Evolutionary conservation across 139 green algal genomes (phyloP), one percentile per base, ranked within the genome.

Genomic region (Chloropicon primus): DNA sequence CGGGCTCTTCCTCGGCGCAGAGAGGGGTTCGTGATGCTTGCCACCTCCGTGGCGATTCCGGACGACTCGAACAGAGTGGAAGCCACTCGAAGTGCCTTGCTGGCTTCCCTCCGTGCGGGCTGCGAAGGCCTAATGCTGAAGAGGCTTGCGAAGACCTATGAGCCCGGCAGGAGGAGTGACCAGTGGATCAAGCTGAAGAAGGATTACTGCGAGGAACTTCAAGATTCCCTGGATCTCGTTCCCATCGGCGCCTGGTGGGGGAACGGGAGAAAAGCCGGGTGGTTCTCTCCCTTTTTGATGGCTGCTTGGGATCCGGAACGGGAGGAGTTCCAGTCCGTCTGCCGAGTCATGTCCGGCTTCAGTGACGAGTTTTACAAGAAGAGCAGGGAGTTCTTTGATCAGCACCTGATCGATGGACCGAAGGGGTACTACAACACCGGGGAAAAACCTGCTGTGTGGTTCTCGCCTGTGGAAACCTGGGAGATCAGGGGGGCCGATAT

Each of bases 241-340:
- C 85, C 87, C n/a, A 97, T 98, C 23, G 93, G 92, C 0, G 93
- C 90, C 5, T 97, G 93, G 93, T 81, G 86, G 72, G 90, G 89
- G 29, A 86, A 89, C 24, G 93, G 93, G 0, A 26, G 25, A 0
- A 83, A 91, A 81, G 80, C 80, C 22, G 73, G 80, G 72, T 97
- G 92, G 92, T 92, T 89, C 79, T 90, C 80, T 25, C 94, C 94
- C 62, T 97, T 95, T 83, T 86, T 98, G 54, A 28, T 97, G 76
- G 93, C 93, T 0, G 85, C 86, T 29, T 96, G 83, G 22, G 91
- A 98, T 79, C 85, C 87, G 0, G 88, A 85, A 1, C 27, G 54
- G 1, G 89, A 93, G 80, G 75, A 88, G 79, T 90, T 90, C 41
- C 89, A 96, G 84, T 84, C 72, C 41, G 29, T 71, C 82, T 74